Evolutionary conservation across 495 filamentous ascomycete genomes (phyloP), one percentile per base, ranked within the genome.

Genomic region (Cladorrhinum samala): DNA sequence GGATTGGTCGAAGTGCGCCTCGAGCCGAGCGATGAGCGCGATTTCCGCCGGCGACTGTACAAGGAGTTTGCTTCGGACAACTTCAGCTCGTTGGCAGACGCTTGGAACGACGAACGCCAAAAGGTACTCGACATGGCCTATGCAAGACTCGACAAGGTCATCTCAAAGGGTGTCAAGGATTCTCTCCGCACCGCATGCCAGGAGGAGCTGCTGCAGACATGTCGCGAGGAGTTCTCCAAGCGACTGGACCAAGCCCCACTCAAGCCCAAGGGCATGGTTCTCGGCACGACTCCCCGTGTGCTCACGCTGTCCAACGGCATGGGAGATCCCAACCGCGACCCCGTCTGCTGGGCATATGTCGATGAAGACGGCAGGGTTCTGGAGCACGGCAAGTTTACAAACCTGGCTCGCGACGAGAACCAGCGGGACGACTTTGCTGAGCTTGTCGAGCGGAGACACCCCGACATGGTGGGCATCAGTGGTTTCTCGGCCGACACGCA

Each of bases 241-340:
- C 84, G 86, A 60, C 82, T 98, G 27, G 94, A 98, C 65, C 93
- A 98, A 69, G 90, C 93, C 11, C 92, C 93, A 2, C 91, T 91
- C 70, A 95, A 96, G 62, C 91, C 94, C 14, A 89, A 89, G 67
- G 92, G 90, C n/a, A 87, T 95, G 84, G 76, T 86, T 9, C 73
- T 94, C 37, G 93, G 93, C 14, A 95, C 92, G 14, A 80, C 83
- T 5, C 91, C 93, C 20, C 85, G 92, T 21, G 89, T 95, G 25
- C 81, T 98, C 24, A 78, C 89, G 1, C 65, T 98, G 16, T 89
- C 91, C 2, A 91, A 88, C 56, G 93, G 93, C 48, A 79, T 80
- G 63, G 89, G 88, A 13, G 77, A 85, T 52, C 76, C 83, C 11
- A 84, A 81, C 46, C 76, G 74, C 42, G 91, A 96, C 52, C 85